Evolutionary conservation across 208 protist species (phyloP).

Genomic region (Angomonas ambiguus): DNA sequence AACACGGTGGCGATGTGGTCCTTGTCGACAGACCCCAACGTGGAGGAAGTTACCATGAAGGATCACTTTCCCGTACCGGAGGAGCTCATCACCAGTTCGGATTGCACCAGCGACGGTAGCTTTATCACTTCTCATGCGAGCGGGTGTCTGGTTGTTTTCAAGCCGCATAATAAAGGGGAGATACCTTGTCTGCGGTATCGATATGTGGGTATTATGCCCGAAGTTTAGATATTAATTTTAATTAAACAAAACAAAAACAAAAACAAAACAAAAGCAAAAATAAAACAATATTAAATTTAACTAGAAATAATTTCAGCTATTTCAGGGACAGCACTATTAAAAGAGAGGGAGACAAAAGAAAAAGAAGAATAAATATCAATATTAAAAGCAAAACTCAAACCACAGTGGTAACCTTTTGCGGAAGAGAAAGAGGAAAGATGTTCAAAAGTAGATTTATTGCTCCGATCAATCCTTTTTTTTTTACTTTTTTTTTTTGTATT

Average conservation of each 20-base stretch:
- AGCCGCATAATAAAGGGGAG: conserved; percentile 24
- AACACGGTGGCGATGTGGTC: conserved; percentile 44
- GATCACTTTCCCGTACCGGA: conserved; percentile 32
- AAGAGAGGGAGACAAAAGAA: neutral
- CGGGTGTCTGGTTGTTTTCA: conserved; percentile 46
- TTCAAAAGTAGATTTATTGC: too few species aligned
- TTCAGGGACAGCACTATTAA: neutral
- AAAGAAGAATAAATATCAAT: neutral
- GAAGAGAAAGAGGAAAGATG: too few species aligned
- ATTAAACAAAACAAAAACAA: neutral
- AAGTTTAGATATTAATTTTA: neutral
- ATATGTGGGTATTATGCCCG: conserved; percentile 29
- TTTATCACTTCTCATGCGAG: conserved; percentile 34
- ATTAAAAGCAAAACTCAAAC: conserved; percentile 4
- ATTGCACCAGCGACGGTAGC: conserved; percentile 41
- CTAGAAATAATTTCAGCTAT: neutral
- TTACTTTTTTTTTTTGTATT: neutral
- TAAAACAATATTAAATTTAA: neutral
- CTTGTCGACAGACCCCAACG: conserved; percentile 17
- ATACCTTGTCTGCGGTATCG: conserved; percentile 40
- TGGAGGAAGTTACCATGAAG: conserved; percentile 28
- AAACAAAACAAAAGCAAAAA: neutral
- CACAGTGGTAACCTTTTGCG: neutral
- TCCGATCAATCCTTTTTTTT: neutral
- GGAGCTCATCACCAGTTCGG: conserved; percentile 43